Conservation (phyloP, 2,329 filamentous ascomycete genomes). For the Arachnomyces sp. region DNA sequence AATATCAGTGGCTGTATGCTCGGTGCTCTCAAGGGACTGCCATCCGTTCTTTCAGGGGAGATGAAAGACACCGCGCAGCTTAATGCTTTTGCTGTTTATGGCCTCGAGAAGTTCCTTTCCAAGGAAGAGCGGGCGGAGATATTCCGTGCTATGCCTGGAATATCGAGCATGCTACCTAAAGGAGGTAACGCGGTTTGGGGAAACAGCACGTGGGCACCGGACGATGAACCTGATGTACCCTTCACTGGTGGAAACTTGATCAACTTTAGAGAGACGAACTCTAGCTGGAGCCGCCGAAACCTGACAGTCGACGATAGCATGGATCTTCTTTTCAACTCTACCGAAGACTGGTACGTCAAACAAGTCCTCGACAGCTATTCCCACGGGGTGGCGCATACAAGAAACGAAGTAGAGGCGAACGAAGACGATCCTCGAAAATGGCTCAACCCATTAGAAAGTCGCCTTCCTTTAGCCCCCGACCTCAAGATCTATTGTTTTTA, state of each 20-base stretch:
- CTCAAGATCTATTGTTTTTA: conserved; percentile 98
- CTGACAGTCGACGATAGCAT: conserved; percentile 74
- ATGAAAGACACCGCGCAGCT: conserved; percentile 98
- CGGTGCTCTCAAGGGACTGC: conserved; percentile 81
- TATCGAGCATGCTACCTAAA: conserved; percentile 92
- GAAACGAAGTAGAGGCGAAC: conserved; percentile 72
- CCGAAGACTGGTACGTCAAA: conserved; percentile 77
- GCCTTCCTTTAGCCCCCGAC: conserved; percentile 76
- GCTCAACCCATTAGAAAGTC: conserved; percentile 91
- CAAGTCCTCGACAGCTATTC: conserved; percentile 72
- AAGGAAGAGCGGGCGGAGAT: conserved; percentile 86
- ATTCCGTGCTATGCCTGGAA: conserved; percentile 93
- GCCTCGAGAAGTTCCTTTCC: conserved; percentile 88
- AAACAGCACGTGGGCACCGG: conserved; percentile 76
- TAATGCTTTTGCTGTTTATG: conserved; percentile 93
- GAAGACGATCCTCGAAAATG: conserved; percentile 73
- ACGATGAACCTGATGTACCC: conserved; percentile 68
- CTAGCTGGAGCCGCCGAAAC: conserved; percentile 59
- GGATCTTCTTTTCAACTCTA: conserved; percentile 66
- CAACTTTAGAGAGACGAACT: conserved; percentile 66
- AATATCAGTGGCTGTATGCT: conserved; percentile 98
- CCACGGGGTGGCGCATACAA: conserved; percentile 75
- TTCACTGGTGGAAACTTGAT: conserved; percentile 73
- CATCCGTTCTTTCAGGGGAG: conserved; percentile 86
- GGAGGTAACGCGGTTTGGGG: conserved; percentile 96